Percentiles rank a stretch among this genome's conserved stretches.
These are phyloP conservation scores for Rhizophora apiculata DNA, from an alignment of 345 rosid genomes.

Conservation along the genomic window DNA sequence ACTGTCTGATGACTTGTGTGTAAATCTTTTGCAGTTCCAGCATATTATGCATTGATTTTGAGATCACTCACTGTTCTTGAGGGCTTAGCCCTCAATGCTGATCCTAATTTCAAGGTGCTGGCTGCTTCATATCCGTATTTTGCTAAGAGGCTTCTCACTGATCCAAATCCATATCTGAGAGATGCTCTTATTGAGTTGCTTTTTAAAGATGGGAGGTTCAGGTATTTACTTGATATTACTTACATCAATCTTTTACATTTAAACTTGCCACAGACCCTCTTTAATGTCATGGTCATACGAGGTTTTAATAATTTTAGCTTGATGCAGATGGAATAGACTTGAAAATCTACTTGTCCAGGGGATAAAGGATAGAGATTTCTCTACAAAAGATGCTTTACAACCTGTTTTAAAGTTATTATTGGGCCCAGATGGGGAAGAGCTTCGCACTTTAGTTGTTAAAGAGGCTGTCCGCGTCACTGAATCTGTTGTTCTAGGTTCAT, in stretches of 20 bases:
- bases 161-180: slow-evolving; percentile 90
- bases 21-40: slow-evolving; percentile 64
- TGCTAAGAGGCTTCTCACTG: slow-evolving; percentile 98
- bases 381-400: slow-evolving; percentile 83
- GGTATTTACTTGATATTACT: slow-evolving; percentile 37
- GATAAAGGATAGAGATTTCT: slow-evolving; percentile 86
- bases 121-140: slow-evolving; percentile 97
- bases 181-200: slow-evolving; percentile 95
- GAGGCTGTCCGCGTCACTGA: slow-evolving; percentile 81
- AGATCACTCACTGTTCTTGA: slow-evolving; percentile 96
- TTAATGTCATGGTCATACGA: not conserved
- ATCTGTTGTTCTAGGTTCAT: slow-evolving; percentile 59
- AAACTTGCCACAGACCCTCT: not conserved
- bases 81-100: slow-evolving; percentile 87
- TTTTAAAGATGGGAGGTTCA: slow-evolving; percentile 91
- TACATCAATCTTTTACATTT: slow-evolving; percentile 2
- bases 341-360: slow-evolving; percentile 91
- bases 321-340: slow-evolving; percentile 84
- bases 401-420: slow-evolving; percentile 77
- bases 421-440: slow-evolving; percentile 77
- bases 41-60: slow-evolving; percentile 89
- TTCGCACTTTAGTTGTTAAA: slow-evolving; percentile 63
- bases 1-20: slow-evolving; percentile 16
- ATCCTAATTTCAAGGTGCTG: slow-evolving; percentile 89
- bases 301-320: slow-evolving; percentile 13